Percentiles rank a stretch among this genome's conserved stretches.
Conservation (phyloP, 192 early-diverging fungal species). For the Coemansia sp. region DNA sequence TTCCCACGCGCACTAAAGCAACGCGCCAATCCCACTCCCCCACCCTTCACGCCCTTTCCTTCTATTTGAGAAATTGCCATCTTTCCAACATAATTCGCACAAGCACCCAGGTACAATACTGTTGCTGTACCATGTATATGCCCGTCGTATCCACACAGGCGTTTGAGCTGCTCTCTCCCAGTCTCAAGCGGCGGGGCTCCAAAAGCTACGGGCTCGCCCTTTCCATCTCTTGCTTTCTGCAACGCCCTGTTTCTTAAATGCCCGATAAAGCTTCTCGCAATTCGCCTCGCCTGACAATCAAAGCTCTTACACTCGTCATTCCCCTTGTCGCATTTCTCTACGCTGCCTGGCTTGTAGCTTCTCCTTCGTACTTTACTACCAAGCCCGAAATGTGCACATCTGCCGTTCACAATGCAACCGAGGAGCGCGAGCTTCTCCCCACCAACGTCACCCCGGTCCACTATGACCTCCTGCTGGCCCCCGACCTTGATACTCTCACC, state of each 20-base stretch:
- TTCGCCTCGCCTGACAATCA: background rate
- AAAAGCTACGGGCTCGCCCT: background rate
- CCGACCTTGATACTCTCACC: slow-evolving; percentile 74
- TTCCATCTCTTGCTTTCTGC: background rate
- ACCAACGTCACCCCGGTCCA: slow-evolving; percentile 79
- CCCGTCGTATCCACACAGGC: no score
- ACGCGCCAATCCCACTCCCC: no score
- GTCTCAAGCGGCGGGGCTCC: no score
- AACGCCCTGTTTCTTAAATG: background rate
- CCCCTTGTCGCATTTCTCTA: slow-evolving; percentile 13
- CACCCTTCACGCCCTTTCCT: no score
- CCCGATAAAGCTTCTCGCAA: background rate
- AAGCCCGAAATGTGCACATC: slow-evolving; percentile 30
- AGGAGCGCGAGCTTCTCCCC: slow-evolving; percentile 76
- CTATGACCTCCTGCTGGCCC: slow-evolving; percentile 77
- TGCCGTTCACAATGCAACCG: slow-evolving; percentile 18
- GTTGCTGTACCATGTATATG: no score
- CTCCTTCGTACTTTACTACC: background rate
- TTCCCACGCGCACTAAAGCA: no score
- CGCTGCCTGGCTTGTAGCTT: slow-evolving; percentile 21
- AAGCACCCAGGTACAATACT: no score
- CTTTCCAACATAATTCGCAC: no score
- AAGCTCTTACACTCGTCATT: background rate
- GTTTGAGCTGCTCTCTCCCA: no score
- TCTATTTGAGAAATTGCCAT: no score